Base-by-base conservation (phyloP, 2,329 filamentous ascomycete genomes). In the Alternaria sp. region DNA sequence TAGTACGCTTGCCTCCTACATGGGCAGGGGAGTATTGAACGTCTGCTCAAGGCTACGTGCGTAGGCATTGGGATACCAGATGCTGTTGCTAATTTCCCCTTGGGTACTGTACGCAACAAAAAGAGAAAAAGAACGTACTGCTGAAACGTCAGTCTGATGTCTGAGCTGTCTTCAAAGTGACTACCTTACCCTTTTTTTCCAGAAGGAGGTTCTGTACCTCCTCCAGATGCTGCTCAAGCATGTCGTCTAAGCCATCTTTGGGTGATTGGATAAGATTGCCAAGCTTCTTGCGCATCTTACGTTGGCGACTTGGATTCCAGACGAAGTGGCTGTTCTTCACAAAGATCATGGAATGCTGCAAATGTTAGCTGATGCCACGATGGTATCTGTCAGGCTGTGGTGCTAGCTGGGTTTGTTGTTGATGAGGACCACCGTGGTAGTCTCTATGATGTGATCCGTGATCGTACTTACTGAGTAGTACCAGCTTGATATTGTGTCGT, bases 401-500 rank as follows among this genome's bases (percentile, higher is more conserved):
- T 38, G 14, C n/a, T 16, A 16, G 8, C 16, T 16, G 16, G 34
- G n/a, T 6, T 6, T 3, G 34, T 18, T n/a, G 16, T 7, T 38
- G 16, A n/a, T n/a, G 34, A n/a, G 16, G 6, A n/a, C 12, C 16
- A 38, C 34, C 3, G 16, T n/a, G 14, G 16, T 38, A n/a, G 16
- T 38, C 34, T n/a, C 16, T 9, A 20, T 11, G 12, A 5, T 11
- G 12, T 28, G 18, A 46, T 22, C 40, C 56, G 7, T 25, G 32
- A 46, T 41, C 16, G 22, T 71, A 40, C 78, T 72, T 80, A 85
- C 84, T 22, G 88, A 84, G 74, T 90, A 91, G 80, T 97, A 98
- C 94, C 94, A 98, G 18, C 85, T 83, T n/a, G 86, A 84, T 60
- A 96, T 91, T 28, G 88, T 86, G 66, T 95, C 93, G 34, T 92